phyloP scores from a whole-genome alignment of 192 early-diverging fungal species.

The Podila clonocystis region DNA sequence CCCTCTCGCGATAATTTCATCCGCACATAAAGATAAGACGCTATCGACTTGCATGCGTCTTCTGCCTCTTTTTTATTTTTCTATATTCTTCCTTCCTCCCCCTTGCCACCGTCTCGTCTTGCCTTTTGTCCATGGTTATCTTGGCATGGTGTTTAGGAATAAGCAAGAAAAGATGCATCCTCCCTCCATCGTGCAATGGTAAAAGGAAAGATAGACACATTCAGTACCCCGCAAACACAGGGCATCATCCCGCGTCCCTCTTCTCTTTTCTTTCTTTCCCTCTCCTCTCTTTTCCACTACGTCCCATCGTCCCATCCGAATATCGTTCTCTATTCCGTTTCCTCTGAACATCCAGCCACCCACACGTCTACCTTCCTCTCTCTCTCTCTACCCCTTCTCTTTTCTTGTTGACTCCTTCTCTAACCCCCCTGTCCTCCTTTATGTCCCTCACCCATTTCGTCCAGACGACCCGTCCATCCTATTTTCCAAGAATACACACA shows the following conservation, averaged over 20 bases:
- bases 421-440: background rate
- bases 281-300: background rate
- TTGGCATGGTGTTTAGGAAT: background rate
- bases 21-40: no score
- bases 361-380: background rate
- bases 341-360: background rate
- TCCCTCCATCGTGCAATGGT: background rate
- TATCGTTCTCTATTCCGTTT: conserved; percentile 6
- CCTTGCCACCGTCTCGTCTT: no score
- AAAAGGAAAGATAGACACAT: background rate
- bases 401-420: background rate
- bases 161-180: background rate
- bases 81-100: no score
- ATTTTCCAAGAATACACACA: conserved; percentile 1
- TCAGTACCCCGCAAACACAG: background rate
- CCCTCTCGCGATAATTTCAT: no score
- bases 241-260: background rate
- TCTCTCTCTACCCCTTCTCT: background rate
- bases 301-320: background rate
- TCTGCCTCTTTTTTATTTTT: no score
- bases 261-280: background rate
- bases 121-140: no score
- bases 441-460: background rate
- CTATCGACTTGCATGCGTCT: no score
- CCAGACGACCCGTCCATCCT: background rate